phyloP scores from a whole-genome alignment of 1,139 yeast genomes.

The Magnusiomyces clavatus region DNA sequence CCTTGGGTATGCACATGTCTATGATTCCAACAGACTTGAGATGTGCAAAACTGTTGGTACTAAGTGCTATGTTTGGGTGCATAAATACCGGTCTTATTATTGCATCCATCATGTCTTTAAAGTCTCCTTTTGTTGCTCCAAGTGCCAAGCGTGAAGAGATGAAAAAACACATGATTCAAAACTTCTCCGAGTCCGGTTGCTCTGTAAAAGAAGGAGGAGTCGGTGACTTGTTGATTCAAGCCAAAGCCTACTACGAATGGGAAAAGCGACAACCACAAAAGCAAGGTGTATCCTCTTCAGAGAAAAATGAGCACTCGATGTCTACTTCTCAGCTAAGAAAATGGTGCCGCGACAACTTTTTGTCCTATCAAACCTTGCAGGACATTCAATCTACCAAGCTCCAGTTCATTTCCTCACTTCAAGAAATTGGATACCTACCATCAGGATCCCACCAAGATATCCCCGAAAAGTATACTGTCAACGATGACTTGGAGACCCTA shows the following conservation, averaged over 20 bases:
- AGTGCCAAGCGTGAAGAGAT: conserved; percentile 59
- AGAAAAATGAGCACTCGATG: conserved; percentile 15
- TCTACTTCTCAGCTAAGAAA: conserved; percentile 31
- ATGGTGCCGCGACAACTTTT: conserved; percentile 53
- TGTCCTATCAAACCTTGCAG: conserved; percentile 57
- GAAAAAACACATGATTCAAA: conserved; percentile 41
- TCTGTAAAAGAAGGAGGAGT: conserved; percentile 24
- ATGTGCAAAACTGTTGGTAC: conserved; percentile 73
- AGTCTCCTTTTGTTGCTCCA: conserved; percentile 61
- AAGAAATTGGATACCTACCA: conserved; percentile 72
- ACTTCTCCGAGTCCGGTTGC: conserved; percentile 28
- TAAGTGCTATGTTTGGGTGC: conserved; percentile 78
- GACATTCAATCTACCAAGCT: conserved; percentile 64
- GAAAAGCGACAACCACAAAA: conserved; percentile 1
- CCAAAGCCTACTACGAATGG: conserved; percentile 50
- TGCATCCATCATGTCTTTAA: conserved; percentile 67
- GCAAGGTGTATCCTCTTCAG: too few relatives aligned
- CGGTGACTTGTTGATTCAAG: conserved; percentile 72
- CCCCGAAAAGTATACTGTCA: conserved; percentile 6
- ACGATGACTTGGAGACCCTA: conserved; percentile 3
- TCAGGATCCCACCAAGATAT: conserved; percentile 13
- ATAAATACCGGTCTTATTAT: conserved; percentile 66
- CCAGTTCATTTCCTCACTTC: conserved; percentile 60
- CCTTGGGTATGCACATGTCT: conserved; percentile 75
- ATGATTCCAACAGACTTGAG: conserved; percentile 78